phyloP scores from a whole-genome alignment of 257 asterid species.

The Lithospermum erythrorhizon region DNA sequence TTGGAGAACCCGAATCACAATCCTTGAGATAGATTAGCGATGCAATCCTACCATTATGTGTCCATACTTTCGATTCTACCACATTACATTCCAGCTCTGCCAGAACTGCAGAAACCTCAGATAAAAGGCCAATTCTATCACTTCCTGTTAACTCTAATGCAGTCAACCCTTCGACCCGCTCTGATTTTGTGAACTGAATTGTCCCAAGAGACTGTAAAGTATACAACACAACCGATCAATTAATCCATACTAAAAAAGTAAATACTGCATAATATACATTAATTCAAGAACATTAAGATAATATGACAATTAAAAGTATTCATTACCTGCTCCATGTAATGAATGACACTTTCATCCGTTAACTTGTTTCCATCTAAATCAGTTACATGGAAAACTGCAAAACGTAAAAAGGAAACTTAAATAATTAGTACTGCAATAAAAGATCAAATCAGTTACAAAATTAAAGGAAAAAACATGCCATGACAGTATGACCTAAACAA shows the following conservation, averaged over 20 bases:
- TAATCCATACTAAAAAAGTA: background rate
- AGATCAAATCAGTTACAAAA: background rate
- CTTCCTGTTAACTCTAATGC: constrained; percentile 83
- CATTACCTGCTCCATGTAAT: constrained; percentile 78
- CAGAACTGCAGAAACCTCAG: constrained; percentile 88
- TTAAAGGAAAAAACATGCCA: no score
- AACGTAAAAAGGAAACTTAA: constrained; percentile 24
- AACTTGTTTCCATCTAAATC: constrained; percentile 84
- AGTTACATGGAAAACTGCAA: constrained; percentile 94
- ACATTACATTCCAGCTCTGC: constrained; percentile 55
- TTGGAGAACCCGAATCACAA: constrained; percentile 50
- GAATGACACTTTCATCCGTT: constrained; percentile 74
- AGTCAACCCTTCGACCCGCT: constrained; percentile 57
- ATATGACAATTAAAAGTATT: background rate
- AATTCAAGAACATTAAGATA: background rate
- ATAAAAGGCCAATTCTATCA: constrained; percentile 73
- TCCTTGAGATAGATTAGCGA: constrained; percentile 65
- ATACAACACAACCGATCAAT: background rate
- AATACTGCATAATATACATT: background rate
- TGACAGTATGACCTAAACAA: no score
- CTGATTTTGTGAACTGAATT: constrained; percentile 52
- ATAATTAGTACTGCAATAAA: constrained; percentile 8
- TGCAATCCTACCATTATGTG: constrained; percentile 88
- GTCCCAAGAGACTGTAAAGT: constrained; percentile 69
- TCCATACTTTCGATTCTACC: constrained; percentile 86